Conservation (phyloP, 306 rosid species). For the Gastrolobium villosum region DNA sequence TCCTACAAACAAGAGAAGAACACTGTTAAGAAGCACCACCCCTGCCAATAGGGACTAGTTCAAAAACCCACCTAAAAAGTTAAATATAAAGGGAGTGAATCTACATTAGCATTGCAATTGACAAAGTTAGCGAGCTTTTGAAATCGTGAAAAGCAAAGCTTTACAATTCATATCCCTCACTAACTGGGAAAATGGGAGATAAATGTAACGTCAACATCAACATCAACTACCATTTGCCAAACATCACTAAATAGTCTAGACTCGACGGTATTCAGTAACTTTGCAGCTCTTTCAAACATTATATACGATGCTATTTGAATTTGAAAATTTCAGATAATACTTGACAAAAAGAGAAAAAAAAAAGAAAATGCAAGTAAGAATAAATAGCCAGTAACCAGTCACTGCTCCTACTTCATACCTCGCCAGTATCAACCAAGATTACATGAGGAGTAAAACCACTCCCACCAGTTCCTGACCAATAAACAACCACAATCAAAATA, state of each 20-base stretch:
- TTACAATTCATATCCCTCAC: background rate
- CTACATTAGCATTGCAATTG: background rate
- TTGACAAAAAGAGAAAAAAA: too few species aligned
- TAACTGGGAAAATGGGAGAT: background rate
- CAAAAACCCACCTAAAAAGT: background rate
- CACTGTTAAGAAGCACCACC: conserved; percentile 19
- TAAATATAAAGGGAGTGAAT: background rate
- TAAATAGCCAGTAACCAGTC: background rate
- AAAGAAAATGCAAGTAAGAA: too few species aligned
- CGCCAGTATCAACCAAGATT: conserved; percentile 72
- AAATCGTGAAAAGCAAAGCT: background rate
- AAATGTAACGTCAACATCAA: too few species aligned
- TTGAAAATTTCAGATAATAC: too few species aligned
- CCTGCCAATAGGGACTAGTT: background rate
- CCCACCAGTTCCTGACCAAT: conserved; percentile 65
- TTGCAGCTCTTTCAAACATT: too few species aligned
- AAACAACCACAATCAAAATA: background rate
- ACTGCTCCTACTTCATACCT: conserved; percentile 59
- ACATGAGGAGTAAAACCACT: conserved; percentile 78
- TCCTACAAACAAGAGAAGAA: conserved; percentile 66
- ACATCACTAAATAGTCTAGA: too few species aligned
- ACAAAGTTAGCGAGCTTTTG: background rate
- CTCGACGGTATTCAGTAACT: too few species aligned
- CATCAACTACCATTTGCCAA: too few species aligned
- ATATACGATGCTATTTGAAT: too few species aligned